Percentiles rank a stretch among this genome's conserved stretches.
phyloP scores from a whole-genome alignment of 768 basidiomycete genomes.

The Myochromella boudieri region DNA sequence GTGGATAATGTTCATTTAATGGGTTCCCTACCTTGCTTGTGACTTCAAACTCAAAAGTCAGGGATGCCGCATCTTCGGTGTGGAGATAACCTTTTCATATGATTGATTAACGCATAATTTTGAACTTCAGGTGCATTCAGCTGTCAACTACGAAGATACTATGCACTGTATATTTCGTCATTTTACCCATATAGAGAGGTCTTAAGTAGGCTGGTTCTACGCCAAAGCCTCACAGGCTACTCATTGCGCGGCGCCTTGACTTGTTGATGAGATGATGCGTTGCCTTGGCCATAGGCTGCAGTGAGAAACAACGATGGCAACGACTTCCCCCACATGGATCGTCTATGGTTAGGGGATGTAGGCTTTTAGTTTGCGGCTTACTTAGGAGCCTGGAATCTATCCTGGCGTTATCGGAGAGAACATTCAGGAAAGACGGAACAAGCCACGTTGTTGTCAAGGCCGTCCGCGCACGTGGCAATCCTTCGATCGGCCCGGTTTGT shows the following conservation, averaged over 20 bases:
- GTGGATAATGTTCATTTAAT: constrained; percentile 14
- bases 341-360: constrained; percentile 2
- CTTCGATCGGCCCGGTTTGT: constrained; percentile 17
- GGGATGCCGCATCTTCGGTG: background rate
- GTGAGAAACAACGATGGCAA: constrained; percentile 10
- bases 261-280: constrained; percentile 15
- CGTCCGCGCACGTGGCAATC: constrained; percentile 26
- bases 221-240: background rate
- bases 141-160: background rate
- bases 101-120: too few relatives aligned
- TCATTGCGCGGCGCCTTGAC: too few relatives aligned
- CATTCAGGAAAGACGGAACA: constrained; percentile 31
- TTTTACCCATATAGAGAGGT: too few relatives aligned
- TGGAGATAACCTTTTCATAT: too few relatives aligned
- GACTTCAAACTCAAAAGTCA: constrained; percentile 21
- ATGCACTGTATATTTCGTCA: too few relatives aligned
- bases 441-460: constrained; percentile 36
- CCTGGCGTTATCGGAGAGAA: constrained; percentile 28
- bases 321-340: constrained; percentile 10
- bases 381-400: constrained; percentile 1
- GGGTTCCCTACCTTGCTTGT: constrained; percentile 21
- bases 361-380: background rate
- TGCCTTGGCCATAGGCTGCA: constrained; percentile 13
- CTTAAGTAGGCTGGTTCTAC: background rate
- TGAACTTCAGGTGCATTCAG: background rate